phyloP scores from a whole-genome alignment of 768 basidiomycete genomes.

The Leccinum pellstonianum region DNA sequence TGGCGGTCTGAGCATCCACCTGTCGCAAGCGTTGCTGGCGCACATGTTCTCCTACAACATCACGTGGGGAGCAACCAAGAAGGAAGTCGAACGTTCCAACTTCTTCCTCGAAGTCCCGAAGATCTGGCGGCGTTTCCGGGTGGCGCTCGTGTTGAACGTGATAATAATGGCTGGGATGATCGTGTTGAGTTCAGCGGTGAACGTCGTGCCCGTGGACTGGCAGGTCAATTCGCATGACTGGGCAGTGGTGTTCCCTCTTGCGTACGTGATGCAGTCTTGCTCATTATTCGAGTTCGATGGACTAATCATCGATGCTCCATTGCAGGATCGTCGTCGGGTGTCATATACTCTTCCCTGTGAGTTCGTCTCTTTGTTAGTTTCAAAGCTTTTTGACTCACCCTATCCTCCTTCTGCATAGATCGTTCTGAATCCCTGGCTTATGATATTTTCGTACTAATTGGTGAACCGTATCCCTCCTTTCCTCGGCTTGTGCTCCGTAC shows the following conservation, averaged over 20 bases:
- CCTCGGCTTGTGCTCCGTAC: not conserved
- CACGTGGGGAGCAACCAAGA: slow-evolving; percentile 61
- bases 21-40: slow-evolving; percentile 50
- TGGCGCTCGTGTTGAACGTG: slow-evolving; percentile 55
- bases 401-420: slow-evolving; percentile 42
- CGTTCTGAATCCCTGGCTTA: slow-evolving; percentile 84
- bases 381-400: slow-evolving; percentile 25
- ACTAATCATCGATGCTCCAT: not conserved
- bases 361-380: slow-evolving; percentile 17
- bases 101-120: slow-evolving; percentile 89
- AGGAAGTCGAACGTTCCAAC: slow-evolving; percentile 88
- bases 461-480: not conserved
- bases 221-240: slow-evolving; percentile 57
- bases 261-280: slow-evolving; percentile 32
- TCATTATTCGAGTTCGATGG: not conserved
- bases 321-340: slow-evolving; percentile 51
- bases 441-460: slow-evolving; percentile 67
- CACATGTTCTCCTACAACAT: slow-evolving; percentile 62
- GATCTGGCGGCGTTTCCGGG: slow-evolving; percentile 76
- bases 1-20: slow-evolving; percentile 53
- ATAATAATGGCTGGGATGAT: slow-evolving; percentile 52
- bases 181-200: slow-evolving; percentile 44
- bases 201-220: slow-evolving; percentile 64
- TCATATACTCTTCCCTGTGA: slow-evolving; percentile 74
- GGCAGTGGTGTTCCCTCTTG: slow-evolving; percentile 75